A percentile compares a stretch with the other conserved stretches of the same genome.
Conservation (phyloP, 257 asterid genomes). For the Cynanchum wilfordii region DNA sequence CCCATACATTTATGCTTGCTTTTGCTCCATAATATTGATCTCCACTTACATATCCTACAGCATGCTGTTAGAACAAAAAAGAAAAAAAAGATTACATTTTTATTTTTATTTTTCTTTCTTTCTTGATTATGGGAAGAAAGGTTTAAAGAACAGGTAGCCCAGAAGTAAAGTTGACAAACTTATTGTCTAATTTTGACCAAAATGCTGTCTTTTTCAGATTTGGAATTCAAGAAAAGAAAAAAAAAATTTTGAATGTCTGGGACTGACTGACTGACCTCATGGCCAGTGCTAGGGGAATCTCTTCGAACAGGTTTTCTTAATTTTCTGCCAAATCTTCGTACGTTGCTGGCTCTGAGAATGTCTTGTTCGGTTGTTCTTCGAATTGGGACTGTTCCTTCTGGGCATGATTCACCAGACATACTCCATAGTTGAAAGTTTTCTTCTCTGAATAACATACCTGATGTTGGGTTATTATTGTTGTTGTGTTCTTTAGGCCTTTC, state of each 20-base stretch:
- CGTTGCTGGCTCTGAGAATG: constrained; percentile 49
- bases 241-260: background rate
- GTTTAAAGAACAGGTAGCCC: background rate
- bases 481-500: constrained; percentile 64
- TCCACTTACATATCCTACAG: constrained; percentile 88
- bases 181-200: constrained; percentile 10
- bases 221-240: background rate
- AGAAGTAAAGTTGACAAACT: background rate
- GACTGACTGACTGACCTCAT: constrained; percentile 47
- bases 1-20: constrained; percentile 89
- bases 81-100: background rate
- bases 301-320: constrained; percentile 39
- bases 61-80: constrained; percentile 45
- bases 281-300: constrained; percentile 69
- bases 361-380: constrained; percentile 73
- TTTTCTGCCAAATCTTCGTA: constrained; percentile 57
- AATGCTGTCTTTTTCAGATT: constrained; percentile 1
- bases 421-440: constrained; percentile 77
- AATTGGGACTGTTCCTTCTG: constrained; percentile 72
- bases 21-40: constrained; percentile 78
- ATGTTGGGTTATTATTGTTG: constrained; percentile 7
- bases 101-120: too few relatives aligned
- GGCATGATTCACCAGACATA: constrained; percentile 65
- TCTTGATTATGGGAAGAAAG: background rate
- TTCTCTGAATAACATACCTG: constrained; percentile 33